These are phyloP conservation scores for Cardamine occulta DNA, from an alignment of 345 rosid species.

Conservation along the genomic window DNA sequence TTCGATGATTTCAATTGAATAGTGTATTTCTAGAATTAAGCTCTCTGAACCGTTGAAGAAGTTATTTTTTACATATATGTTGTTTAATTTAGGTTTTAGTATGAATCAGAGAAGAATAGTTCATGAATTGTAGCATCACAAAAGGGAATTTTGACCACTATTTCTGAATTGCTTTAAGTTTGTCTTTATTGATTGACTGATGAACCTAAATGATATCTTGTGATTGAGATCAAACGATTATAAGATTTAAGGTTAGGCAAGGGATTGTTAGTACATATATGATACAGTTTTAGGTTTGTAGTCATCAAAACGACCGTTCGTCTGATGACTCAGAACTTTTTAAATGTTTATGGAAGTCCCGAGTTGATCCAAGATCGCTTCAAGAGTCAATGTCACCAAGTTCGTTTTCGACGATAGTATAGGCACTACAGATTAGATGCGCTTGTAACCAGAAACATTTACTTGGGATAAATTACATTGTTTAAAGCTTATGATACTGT, in stretches of 20 bases:
- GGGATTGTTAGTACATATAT: no score
- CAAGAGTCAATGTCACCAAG: neutral
- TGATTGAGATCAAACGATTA: neutral
- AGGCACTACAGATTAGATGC: constrained; percentile 18
- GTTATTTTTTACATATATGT: neutral
- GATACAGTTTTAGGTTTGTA: no score
- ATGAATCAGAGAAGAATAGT: neutral
- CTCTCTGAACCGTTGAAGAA: neutral
- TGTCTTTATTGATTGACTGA: neutral
- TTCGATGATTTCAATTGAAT: neutral
- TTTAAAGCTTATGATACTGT: neutral
- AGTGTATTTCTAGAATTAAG: neutral
- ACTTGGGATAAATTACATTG: neutral
- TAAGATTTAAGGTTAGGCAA: neutral
- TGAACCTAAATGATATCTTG: constrained; percentile 3
- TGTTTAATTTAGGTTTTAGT: neutral
- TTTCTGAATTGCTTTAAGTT: neutral
- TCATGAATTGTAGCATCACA: neutral
- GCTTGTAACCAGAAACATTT: neutral
- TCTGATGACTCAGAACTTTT: neutral
- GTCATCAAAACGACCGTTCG: neutral
- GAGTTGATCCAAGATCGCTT: neutral
- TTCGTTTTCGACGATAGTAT: neutral
- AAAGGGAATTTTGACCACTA: neutral
- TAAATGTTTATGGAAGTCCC: neutral